These are phyloP conservation scores for Pilasporangium apinafurcum DNA, from an alignment of 352 stramenopile species.

Conservation along the genomic window DNA sequence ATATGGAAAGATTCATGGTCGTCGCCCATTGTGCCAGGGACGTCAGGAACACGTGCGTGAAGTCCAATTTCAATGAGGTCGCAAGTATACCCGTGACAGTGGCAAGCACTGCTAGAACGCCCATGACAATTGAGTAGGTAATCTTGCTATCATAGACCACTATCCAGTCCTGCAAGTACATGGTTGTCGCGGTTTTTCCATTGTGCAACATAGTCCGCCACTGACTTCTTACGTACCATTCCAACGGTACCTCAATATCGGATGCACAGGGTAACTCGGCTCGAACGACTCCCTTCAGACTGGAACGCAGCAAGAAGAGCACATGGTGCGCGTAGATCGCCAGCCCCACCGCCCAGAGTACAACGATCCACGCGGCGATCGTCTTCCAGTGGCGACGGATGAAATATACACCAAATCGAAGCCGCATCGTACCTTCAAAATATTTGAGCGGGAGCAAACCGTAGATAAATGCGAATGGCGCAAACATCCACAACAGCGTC, in stretches of 20 bases:
- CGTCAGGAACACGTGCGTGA: slow-evolving; percentile 59
- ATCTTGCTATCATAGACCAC: slow-evolving; percentile 61
- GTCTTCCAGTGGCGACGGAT: slow-evolving; percentile 71
- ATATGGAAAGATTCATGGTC: slow-evolving; percentile 38
- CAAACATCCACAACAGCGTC: slow-evolving; percentile 50
- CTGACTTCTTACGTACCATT: slow-evolving; percentile 43
- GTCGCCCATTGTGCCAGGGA: slow-evolving; percentile 47
- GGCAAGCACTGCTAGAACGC: slow-evolving; percentile 45
- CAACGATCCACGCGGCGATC: slow-evolving; percentile 53
- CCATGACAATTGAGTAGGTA: slow-evolving; percentile 57
- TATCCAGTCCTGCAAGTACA: slow-evolving; percentile 57
- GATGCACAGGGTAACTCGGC: slow-evolving; percentile 33
- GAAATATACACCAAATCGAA: slow-evolving; percentile 71
- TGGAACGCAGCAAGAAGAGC: slow-evolving; percentile 30
- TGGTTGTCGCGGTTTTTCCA: slow-evolving; percentile 6
- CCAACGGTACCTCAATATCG: slow-evolving; percentile 24
- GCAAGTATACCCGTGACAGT: slow-evolving; percentile 59
- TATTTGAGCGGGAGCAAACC: slow-evolving; percentile 60
- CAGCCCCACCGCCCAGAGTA: slow-evolving; percentile 59
- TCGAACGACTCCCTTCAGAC: slow-evolving; percentile 31
- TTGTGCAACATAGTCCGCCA: slow-evolving; percentile 18
- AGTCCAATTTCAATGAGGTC: slow-evolving; percentile 75
- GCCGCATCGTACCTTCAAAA: slow-evolving; percentile 54
- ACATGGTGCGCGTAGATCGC: slow-evolving; percentile 60
- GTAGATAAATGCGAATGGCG: slow-evolving; percentile 53